phyloP scores from a whole-genome alignment of 306 rosid species.

The Castanospermum australe region DNA sequence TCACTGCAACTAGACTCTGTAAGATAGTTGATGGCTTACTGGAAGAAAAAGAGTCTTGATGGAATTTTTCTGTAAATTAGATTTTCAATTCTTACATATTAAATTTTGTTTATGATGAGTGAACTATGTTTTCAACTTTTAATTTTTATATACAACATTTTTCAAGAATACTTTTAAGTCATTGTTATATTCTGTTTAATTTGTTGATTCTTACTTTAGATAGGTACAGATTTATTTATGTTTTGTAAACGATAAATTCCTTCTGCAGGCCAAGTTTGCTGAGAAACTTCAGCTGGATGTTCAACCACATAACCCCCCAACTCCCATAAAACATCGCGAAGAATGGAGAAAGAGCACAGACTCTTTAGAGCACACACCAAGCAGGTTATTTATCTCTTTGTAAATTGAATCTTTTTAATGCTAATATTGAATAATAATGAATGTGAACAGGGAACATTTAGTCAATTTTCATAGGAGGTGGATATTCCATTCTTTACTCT shows the following conservation, averaged over 20 bases:
- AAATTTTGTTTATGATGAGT: not conserved
- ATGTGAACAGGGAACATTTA: not conserved
- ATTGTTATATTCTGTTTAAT: not conserved
- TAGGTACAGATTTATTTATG: conserved; percentile 4
- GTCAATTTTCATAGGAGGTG: conserved; percentile 3
- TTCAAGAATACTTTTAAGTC: not conserved
- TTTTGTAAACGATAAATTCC: not conserved
- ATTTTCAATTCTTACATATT: not conserved
- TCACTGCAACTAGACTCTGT: not conserved
- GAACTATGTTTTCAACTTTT: not conserved
- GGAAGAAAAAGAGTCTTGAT: conserved; percentile 1
- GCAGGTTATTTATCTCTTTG: conserved; percentile 58
- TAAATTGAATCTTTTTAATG: not conserved
- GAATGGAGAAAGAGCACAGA: conserved; percentile 42
- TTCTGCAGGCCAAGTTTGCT: conserved; percentile 69
- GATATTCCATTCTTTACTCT: conserved; percentile 2
- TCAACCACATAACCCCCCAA: conserved; percentile 45
- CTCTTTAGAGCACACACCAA: conserved; percentile 55
- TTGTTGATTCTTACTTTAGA: not conserved
- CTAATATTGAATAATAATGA: conserved; percentile 6
- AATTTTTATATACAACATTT: not conserved
- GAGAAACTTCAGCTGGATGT: conserved; percentile 40
- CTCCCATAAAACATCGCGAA: conserved; percentile 45
- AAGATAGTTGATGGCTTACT: not conserved
- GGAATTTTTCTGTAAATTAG: not conserved